These are phyloP conservation scores for Deinandra increscens DNA, from an alignment of 129 eudicot genomes.

Conservation along the genomic window DNA sequence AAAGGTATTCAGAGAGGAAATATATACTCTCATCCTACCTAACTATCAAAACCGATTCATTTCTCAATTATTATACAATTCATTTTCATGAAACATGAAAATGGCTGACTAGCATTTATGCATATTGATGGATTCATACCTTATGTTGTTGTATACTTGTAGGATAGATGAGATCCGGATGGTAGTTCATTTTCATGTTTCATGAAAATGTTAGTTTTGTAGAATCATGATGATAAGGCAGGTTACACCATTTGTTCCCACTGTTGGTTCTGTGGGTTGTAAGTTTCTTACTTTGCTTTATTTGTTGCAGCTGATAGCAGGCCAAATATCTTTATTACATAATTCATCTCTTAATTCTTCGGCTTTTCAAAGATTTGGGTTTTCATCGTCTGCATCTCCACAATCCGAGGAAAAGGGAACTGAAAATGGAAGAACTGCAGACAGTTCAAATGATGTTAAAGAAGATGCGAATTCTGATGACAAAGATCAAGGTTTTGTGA, in stretches of 20 bases:
- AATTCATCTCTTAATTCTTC: constrained; percentile 31
- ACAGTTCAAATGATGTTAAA: constrained; percentile 26
- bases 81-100: not conserved
- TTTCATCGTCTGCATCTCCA: constrained; percentile 72
- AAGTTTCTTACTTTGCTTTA: not conserved
- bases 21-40: too few relatives aligned
- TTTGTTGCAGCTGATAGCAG: constrained; percentile 40
- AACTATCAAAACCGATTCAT: too few relatives aligned
- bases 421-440: constrained; percentile 33
- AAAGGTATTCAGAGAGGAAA: too few relatives aligned
- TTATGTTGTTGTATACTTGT: not conserved
- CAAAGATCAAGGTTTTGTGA: constrained; percentile 45
- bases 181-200: not conserved
- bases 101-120: not conserved
- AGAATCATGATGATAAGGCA: not conserved
- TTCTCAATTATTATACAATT: too few relatives aligned
- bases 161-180: not conserved
- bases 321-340: constrained; percentile 45
- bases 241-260: not conserved
- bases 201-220: not conserved
- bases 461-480: constrained; percentile 28
- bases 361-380: constrained; percentile 45
- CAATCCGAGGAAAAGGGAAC: constrained; percentile 53
- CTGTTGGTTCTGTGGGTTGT: too few relatives aligned
- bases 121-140: not conserved